Base-by-base conservation (phyloP, 208 protist species). In the Balamuthia mandrillaris region DNA sequence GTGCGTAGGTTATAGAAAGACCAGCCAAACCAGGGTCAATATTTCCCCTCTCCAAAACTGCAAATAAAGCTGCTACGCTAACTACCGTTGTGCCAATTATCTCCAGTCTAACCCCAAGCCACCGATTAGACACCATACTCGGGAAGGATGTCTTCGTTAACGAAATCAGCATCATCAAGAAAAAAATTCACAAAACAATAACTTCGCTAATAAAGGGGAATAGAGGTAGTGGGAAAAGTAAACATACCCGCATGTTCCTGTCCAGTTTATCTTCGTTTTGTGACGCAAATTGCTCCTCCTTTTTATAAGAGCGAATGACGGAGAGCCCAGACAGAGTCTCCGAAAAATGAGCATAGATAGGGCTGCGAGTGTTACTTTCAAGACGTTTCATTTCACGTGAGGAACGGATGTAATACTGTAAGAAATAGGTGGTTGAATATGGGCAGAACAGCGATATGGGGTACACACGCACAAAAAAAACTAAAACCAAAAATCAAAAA, bases 291-390 rank as follows among this genome's bases (percentile, higher is more conserved):
- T 41, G 74, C 35, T 41, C 51, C 37, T 81, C 47, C 31, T 81
- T 12, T 29, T 63, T 44, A 41, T 33, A 81, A 6, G 74, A 56
- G 16, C 74, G 74, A 21, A 81, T 81, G 27, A 35, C 42, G 6
- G 74, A 81, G 29, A 61, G 42, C 9, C 74, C 74, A 3, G 74
- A 44, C 35, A 81, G 49, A 2, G 96, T 96, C 75, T 98, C 96
- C 39, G 77, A 86, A 41, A 98, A 94, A 75, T 97, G 70, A 0
- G 95, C 88, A 81, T 96, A 97, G 16, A 98, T 89, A 10, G 98
- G 98, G 10, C 95, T 97, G 70, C 95, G 78, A 21, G 84, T 61
- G 5, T 47, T 87, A 31, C 51, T 72, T 39, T 84, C 84, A 10
- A 87, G 74, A 5, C 84, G 68, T 41, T 92, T 86, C 21, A 92